phyloP scores from a whole-genome alignment of 495 filamentous ascomycete genomes.

The Penicillium mononematosum region DNA sequence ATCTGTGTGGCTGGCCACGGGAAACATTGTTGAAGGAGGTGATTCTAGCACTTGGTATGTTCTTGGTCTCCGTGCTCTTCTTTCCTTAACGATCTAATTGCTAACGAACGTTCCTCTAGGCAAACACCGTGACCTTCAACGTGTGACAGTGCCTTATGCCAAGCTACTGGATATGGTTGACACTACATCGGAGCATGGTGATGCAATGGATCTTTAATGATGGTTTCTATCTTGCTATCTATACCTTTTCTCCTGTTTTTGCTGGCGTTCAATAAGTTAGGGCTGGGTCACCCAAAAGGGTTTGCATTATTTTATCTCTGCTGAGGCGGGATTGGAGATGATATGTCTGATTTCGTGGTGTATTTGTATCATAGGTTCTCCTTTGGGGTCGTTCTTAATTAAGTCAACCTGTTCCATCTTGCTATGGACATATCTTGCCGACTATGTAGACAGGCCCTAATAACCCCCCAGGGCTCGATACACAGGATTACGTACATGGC shows the following conservation, averaged over 20 bases:
- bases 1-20: conserved; percentile 83
- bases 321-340: not conserved
- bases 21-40: conserved; percentile 84
- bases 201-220: conserved; percentile 55
- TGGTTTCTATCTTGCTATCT: not conserved
- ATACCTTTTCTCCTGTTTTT: conserved; percentile 7
- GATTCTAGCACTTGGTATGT: conserved; percentile 86
- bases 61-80: conserved; percentile 2
- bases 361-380: conserved; percentile 15
- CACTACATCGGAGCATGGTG: conserved; percentile 39
- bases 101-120: conserved; percentile 55
- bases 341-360: conserved; percentile 4
- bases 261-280: conserved; percentile 19
- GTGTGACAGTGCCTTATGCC: conserved; percentile 88
- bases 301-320: conserved; percentile 15
- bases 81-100: conserved; percentile 2
- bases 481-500: not conserved
- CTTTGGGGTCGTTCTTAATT: not conserved
- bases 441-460: not conserved
- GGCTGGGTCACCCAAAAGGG: conserved; percentile 5
- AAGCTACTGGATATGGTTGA: conserved; percentile 64
- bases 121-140: conserved; percentile 89
- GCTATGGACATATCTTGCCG: not conserved
- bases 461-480: not conserved
- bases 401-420: not conserved